Conservation (phyloP, 139 green algal species). For the Eudorina sp. region DNA sequence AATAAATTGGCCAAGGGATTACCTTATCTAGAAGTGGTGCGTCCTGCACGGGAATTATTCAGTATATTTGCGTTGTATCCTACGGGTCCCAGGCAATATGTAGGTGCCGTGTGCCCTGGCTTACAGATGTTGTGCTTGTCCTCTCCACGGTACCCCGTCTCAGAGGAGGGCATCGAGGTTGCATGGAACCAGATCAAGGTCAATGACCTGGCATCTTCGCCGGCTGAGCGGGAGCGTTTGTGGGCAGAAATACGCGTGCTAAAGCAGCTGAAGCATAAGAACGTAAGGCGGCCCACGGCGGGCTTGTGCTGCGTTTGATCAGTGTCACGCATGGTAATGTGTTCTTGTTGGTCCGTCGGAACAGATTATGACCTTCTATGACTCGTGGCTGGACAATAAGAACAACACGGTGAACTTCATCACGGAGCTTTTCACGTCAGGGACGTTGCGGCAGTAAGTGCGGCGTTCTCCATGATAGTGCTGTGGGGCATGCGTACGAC, state of each 20-base stretch:
- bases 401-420: conserved; percentile 98
- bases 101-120: not conserved
- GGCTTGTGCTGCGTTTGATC: not conserved
- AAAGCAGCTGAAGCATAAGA: conserved; percentile 97
- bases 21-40: no score
- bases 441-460: conserved; percentile 95
- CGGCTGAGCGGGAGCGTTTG: conserved; percentile 87
- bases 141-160: not conserved
- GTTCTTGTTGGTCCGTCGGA: not conserved
- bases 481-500: no score
- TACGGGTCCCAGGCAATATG: not conserved
- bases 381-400: conserved; percentile 95
- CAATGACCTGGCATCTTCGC: conserved; percentile 68
- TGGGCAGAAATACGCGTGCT: conserved; percentile 97
- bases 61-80: no score
- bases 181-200: conserved; percentile 98
- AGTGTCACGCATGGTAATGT: not conserved
- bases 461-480: not conserved
- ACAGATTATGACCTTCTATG: conserved; percentile 97
- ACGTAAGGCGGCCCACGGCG: conserved; percentile 52
- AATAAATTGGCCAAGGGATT: no score
- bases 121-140: not conserved
- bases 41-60: no score
- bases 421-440: conserved; percentile 98
- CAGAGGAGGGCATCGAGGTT: conserved; percentile 72